These are phyloP conservation scores for Tubosaeta sp. DNA, from an alignment of 768 basidiomycete species.

Conservation along the genomic window DNA sequence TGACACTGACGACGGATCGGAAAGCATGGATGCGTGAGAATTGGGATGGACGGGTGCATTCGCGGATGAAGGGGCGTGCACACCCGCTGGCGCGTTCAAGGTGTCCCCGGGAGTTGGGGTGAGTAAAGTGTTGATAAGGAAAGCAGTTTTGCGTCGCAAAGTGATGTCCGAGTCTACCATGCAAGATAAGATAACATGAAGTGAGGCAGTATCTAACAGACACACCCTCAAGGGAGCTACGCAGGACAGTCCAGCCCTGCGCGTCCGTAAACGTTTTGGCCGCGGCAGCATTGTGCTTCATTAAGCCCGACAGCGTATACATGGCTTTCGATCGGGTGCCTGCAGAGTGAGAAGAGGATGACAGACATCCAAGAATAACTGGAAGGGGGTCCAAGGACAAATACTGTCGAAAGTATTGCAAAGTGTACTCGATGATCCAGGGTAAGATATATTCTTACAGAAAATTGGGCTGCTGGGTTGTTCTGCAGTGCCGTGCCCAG, in stretches of 20 bases:
- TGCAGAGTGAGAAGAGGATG: constrained; percentile 47
- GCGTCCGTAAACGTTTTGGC: constrained; percentile 47
- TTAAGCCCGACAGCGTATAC: constrained; percentile 71
- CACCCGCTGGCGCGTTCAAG: constrained; percentile 1
- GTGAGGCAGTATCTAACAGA: not conserved
- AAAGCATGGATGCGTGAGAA: constrained; percentile 63
- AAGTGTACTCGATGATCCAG: not conserved
- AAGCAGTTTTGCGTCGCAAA: constrained; percentile 74
- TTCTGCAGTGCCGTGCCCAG: constrained; percentile 88
- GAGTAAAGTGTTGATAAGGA: constrained; percentile 71
- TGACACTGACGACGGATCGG: constrained; percentile 46
- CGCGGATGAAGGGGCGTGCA: constrained; percentile 21
- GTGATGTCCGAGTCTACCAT: constrained; percentile 66
- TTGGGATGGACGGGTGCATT: constrained; percentile 56
- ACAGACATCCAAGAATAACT: constrained; percentile 56
- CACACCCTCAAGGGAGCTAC: constrained; percentile 57
- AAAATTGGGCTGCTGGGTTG: constrained; percentile 77
- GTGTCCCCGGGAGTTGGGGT: constrained; percentile 37
- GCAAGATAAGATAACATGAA: constrained; percentile 2
- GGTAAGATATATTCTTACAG: constrained; percentile 39
- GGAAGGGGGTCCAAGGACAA: constrained; percentile 63
- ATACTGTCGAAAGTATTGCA: constrained; percentile 40
- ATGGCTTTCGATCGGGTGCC: constrained; percentile 73
- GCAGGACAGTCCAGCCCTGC: constrained; percentile 63
- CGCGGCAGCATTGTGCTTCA: constrained; percentile 75